Conservation (phyloP, 108 stramenopile species). For the Craspedostauros australis region DNA sequence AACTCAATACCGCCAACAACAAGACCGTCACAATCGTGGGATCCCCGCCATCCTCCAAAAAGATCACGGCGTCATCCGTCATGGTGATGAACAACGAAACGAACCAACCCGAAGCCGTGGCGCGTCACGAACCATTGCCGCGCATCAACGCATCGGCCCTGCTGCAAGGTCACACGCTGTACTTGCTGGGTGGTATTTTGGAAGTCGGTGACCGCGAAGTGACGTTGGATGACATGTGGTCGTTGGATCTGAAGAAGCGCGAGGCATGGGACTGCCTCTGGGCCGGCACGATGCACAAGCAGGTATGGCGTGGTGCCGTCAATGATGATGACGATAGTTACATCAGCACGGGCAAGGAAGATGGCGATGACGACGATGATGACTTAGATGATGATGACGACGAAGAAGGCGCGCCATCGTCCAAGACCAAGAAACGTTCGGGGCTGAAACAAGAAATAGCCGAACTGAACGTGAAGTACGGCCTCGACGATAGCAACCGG, state of each 20-base stretch:
- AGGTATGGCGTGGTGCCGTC: slow-evolving; percentile 82
- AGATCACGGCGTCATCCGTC: slow-evolving; percentile 45
- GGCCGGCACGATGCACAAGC: slow-evolving; percentile 81
- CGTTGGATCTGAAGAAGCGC: slow-evolving; percentile 75
- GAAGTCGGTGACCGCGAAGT: slow-evolving; percentile 90
- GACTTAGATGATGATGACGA: slow-evolving; percentile 35
- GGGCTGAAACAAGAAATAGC: slow-evolving; percentile 58
- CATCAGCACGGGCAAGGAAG: slow-evolving; percentile 60
- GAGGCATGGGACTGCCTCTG: slow-evolving; percentile 82
- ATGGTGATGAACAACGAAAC: slow-evolving; percentile 56
- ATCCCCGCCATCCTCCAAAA: not conserved
- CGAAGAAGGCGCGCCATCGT: slow-evolving; percentile 29
- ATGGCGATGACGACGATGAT: slow-evolving; percentile 49
- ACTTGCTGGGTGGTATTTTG: slow-evolving; percentile 75
- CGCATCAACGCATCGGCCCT: slow-evolving; percentile 61
- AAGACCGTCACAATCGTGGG: not conserved
- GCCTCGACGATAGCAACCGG: slow-evolving; percentile 35
- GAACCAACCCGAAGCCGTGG: slow-evolving; percentile 53
- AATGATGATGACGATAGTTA: slow-evolving; percentile 77
- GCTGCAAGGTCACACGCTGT: slow-evolving; percentile 49
- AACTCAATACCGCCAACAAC: not conserved
- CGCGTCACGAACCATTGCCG: slow-evolving; percentile 71
- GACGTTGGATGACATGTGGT: slow-evolving; percentile 87
- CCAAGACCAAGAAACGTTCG: slow-evolving; percentile 38
- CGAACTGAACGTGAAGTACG: slow-evolving; percentile 53